Evolutionary conservation across 225 moss, liverwort and hornwort species (phyloP), one percentile per base, ranked within the genome.

Genomic region (Marchantia polymorpha): DNA sequence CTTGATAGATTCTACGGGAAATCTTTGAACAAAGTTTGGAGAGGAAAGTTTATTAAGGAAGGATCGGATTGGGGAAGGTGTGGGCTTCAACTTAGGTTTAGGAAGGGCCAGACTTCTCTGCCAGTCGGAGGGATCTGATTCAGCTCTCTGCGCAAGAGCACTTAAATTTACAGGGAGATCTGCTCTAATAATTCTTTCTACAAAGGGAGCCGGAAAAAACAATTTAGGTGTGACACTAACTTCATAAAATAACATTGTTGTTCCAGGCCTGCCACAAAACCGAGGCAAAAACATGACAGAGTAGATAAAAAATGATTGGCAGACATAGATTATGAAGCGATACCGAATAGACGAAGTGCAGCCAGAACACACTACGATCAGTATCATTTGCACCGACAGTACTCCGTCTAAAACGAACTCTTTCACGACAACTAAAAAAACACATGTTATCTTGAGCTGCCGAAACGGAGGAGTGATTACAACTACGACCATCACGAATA

Each of bases 141-240:
- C 96, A 13, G 94, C 92, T 82, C 96, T 88, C 55, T 83, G 88
- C n/a, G 90, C 96, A 80, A 96, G 90, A 56, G 96, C 94, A 65
- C 89, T 84, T 83, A 96, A 82, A 74, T 96, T 96, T 14, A 83
- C 83, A 48, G 96, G 94, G 82, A 96, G 94, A 83, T 96, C 91
- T 22, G 89, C 90, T 73, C 83, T 87, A 54, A 96, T 94, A 22
- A 96, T 90, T 80, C 90, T 89, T 85, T 96, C 96, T 69, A 96
- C 88, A 85, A 96, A 94, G 25, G 92, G 91, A 69, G 92, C 94
- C 77, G 96, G 96, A 73, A 96, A 92, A 58, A 96, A 83, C 12
- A 96, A 84, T 86, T 92, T 92, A 0, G 96, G 96, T 78, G 89
- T 91, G 47, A 96, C 92, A 81, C 91, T 92, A 63, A 96, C 94